Evolutionary conservation across 371 early-diverging fungal species (phyloP), one percentile per base, ranked within the genome.

Genomic region (Mucor mucedo): DNA sequence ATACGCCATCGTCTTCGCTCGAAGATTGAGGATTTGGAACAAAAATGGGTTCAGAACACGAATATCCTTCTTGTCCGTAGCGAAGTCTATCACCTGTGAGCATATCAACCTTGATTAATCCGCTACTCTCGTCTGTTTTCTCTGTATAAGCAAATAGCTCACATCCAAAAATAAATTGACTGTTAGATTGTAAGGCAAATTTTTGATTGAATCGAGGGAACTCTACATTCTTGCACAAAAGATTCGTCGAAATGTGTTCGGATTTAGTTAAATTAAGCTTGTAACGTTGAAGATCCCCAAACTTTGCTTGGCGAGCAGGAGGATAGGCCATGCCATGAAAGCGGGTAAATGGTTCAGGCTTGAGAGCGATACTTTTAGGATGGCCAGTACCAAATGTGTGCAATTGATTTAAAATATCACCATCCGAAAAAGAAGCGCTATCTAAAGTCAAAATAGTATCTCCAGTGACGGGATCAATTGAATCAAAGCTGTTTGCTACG

Each of bases 11-110:
- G 50, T 88, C 90, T 64, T 89, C 88, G 7, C 71, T 67, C 0
- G 30, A 61, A 4, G 62, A 74, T 5, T 53, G 60, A 1, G 89
- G 87, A 0, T 72, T 69, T 2, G 83, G 79, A 8, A 87, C 84
- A 76, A 89, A 88, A n/a, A 89, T 79, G 0, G 90, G 88, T 42
- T 88, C 87, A 13, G 84, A 81, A n/a, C 86, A 87, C 5, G 69
- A 68, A 38, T 75, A 82, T 0, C 83, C 80, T n/a, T 74, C 72
- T 44, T 70, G 41, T 21, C 38, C 14, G 53, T 59, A 47, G 2
- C 28, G 16, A 9, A 42, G 2, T 0, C 0, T 3, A 3, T 0
- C 21, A 27, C 63, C 66, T 28, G 56, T 68, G 6, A 71, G 53
- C n/a, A 77, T 27, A 57, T 84, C 76, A 2, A 84, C 66, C 54